Percentiles rank a stretch among this genome's conserved stretches.
phyloP scores from a whole-genome alignment of 2,329 filamentous ascomycete species.

The Macrophomina pseudophaseolina region DNA sequence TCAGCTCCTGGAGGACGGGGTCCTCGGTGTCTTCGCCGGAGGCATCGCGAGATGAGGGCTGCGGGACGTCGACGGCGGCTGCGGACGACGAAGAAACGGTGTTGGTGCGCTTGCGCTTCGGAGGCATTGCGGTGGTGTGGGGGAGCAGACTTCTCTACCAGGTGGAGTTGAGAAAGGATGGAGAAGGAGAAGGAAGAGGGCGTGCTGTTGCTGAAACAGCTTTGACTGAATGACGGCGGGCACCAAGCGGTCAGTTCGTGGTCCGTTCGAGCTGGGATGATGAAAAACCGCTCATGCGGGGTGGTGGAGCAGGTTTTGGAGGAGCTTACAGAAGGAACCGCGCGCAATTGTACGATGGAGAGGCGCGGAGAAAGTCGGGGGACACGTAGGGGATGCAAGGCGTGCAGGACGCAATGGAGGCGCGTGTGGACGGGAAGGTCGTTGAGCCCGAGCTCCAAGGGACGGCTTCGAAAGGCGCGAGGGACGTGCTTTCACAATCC shows the following conservation, averaged over 20 bases:
- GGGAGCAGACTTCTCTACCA: constrained; percentile 3
- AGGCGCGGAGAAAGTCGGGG: background rate
- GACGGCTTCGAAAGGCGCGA: constrained; percentile 9
- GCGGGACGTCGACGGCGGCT: constrained; percentile 61
- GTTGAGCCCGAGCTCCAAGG: constrained; percentile 15
- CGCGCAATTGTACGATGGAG: background rate
- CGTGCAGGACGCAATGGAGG: constrained; percentile 11
- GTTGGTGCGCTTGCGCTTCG: constrained; percentile 81
- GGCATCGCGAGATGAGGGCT: constrained; percentile 79
- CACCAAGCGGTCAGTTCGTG: constrained; percentile 24
- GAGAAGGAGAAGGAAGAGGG: constrained; percentile 2
- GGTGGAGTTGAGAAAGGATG: background rate
- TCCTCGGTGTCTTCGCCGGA: constrained; percentile 82
- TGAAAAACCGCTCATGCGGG: constrained; percentile 17
- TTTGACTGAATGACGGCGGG: constrained; percentile 16
- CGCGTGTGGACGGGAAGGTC: background rate
- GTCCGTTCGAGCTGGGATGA: constrained; percentile 21
- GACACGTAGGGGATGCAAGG: constrained; percentile 19
- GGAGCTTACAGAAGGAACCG: background rate
- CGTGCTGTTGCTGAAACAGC: constrained; percentile 15
- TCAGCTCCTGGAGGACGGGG: constrained; percentile 66
- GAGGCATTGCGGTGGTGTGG: constrained; percentile 38
- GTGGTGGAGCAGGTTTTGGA: constrained; percentile 5
- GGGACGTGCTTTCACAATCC: constrained; percentile 5
- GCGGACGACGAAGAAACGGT: constrained; percentile 51